Evolutionary conservation across 495 filamentous ascomycete genomes (phyloP).

Genomic region (Aspergillus affinis): DNA sequence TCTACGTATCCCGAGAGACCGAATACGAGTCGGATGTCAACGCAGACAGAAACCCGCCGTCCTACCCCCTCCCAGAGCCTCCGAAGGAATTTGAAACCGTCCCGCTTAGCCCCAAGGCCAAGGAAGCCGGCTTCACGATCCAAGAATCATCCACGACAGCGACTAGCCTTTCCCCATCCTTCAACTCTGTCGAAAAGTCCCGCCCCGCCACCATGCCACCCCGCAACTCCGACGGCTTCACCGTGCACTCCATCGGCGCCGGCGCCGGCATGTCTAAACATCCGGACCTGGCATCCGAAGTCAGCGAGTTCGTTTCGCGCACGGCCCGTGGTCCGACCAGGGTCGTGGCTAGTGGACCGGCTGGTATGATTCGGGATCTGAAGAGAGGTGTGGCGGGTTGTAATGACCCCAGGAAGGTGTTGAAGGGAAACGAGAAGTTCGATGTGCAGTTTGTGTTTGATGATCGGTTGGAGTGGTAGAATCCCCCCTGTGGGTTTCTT

Average conservation of each 20-base stretch:
- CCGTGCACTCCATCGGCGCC: slow-evolving; percentile 8
- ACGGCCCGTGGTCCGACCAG: slow-evolving; percentile 44
- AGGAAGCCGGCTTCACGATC: background rate
- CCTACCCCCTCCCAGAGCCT: background rate
- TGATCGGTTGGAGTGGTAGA: slow-evolving; percentile 34
- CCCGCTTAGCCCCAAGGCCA: background rate
- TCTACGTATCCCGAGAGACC: slow-evolving; percentile 57
- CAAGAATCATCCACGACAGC: background rate
- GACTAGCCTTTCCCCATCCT: background rate
- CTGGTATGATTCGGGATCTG: slow-evolving; percentile 57
- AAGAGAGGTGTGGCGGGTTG: slow-evolving; percentile 51
- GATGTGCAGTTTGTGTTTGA: slow-evolving; percentile 60
- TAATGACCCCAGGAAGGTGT: slow-evolving; percentile 51
- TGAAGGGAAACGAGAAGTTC: slow-evolving; percentile 53
- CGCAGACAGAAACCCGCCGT: background rate
- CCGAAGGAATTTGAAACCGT: background rate
- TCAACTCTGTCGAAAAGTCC: background rate
- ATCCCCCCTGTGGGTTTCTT: slow-evolving; percentile 10
- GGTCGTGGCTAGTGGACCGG: slow-evolving; percentile 62
- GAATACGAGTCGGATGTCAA: background rate
- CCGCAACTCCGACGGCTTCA: background rate
- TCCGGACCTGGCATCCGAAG: slow-evolving; percentile 27
- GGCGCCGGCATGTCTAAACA: slow-evolving; percentile 10
- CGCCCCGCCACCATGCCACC: no score
- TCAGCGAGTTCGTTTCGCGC: slow-evolving; percentile 30